Evolutionary conservation across 2,329 filamentous ascomycete species (phyloP), one percentile per base, ranked within the genome.

Genomic region (Daldinia eschscholtzii): DNA sequence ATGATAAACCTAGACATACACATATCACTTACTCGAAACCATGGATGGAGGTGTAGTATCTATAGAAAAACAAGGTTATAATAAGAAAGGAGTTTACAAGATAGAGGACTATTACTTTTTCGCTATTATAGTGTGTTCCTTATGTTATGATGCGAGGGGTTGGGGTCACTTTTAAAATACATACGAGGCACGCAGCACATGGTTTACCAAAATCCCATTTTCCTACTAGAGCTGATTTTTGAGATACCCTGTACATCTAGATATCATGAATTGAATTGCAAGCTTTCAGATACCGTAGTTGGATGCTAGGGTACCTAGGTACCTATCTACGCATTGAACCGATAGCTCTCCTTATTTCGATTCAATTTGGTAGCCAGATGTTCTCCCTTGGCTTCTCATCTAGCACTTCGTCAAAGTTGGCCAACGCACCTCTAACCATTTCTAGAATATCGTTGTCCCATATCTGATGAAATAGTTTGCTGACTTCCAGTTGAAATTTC

Each of bases 381-480:
- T 56, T 33, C 35, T 33, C 12, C 15, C 52, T 18, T 44, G 50
- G 20, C 28, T 55, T 15, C 10, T 33, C 20, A 44, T 26, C 63
- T 30, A 68, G 18, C 0, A 61, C 33, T 13, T 46, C 42, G 2
- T 67, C 57, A 28, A 76, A 74, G 37, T 69, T 63, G 6, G 1
- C 20, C 1, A 66, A 6, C 0, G 75, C 71, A 2, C 55, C 64
- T 39, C 59, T 44, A n/a, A 75, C 74, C 75, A 78, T 78, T 33
- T 70, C 64, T 0, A 73, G 68, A 30, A 79, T 64, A 39, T 78
- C 75, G 15, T 77, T 73, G 26, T 78, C 67, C 77, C 77, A 79
- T 30, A 79, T 79, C 26, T 58, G 67, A 42, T 77, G 70, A 53
- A 74, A 79, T 0, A 70, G 65, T 50, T 58, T 41, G 6, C 46